Base-by-base conservation (phyloP, 164 flowering plant genomes). In the Nelumbo lutea region DNA sequence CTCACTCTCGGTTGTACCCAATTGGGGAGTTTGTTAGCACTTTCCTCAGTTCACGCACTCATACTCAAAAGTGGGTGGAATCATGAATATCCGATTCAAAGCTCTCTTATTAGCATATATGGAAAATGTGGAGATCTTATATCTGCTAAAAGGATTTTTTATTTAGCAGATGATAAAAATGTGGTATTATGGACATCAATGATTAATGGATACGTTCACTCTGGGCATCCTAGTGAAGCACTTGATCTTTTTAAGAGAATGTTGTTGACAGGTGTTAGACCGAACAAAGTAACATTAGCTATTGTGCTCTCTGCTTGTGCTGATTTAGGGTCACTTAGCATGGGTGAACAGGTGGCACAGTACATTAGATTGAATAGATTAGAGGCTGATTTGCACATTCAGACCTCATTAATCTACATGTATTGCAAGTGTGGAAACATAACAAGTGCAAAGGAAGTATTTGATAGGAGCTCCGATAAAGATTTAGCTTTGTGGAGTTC, bases 401-500 rank as follows among this genome's bases (percentile, higher is more conserved):
- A 76, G 64, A 82, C 81, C 44, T 76, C 83, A 39, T 65, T 82
- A 66, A 72, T 82, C 41, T 75, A 82, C 66, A 77, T 79, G 82
- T 79, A 71, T 64, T 78, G 77, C 77, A 82, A 76, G 68, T 82
- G 83, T 57, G 85, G 83, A 72, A 78, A 70, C 68, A 61, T 82
- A 42, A 68, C 72, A 52, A 76, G 68, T 47, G 83, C 85, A 52
- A 66, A 61, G 66, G 51, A 62, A 65, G 66, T 73, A 55, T 81
- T 81, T 57, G 70, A 74, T 39, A 62, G 69, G 55, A 75, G 73
- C 44, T 13, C 52, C 3, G 53, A 75, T 52, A 79, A 62, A 69
- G 84, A 81, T 70, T 61, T 81, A 45, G 80, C 80, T 39, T 73
- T 73, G 48, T 81, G 84, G 84, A 77, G 82, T 74, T 70, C 84